phyloP scores from a whole-genome alignment of 1,284 basidiomycete species.

The Sphagnurus paluster region DNA sequence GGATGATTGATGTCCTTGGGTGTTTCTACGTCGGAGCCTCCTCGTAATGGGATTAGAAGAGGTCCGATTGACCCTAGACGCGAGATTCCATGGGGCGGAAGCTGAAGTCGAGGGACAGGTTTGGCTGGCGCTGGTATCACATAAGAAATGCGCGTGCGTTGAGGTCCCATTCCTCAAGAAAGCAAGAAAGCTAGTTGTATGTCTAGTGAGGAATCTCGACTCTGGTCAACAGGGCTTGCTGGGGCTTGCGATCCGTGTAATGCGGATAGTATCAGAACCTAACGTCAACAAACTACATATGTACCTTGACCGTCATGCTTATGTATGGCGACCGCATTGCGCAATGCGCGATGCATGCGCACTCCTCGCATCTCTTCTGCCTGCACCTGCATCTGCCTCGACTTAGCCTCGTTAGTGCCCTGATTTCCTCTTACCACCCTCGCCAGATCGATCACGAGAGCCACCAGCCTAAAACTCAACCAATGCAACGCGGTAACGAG shows the following conservation, averaged over 20 bases:
- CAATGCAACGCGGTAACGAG: too few species aligned
- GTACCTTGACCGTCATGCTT: too few species aligned
- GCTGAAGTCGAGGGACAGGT: slow-evolving; percentile 63
- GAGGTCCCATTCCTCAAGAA: slow-evolving; percentile 30
- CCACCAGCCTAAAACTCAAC: too few species aligned
- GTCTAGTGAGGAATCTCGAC: too few species aligned
- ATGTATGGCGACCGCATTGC: too few species aligned
- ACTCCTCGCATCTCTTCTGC: too few species aligned
- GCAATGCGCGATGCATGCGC: too few species aligned
- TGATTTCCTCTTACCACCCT: too few species aligned
- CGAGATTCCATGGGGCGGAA: slow-evolving; percentile 65
- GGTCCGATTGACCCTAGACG: slow-evolving; percentile 68
- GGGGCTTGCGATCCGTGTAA: slow-evolving; percentile 1
- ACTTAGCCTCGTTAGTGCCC: too few species aligned
- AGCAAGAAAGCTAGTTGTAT: not conserved
- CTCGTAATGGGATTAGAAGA: slow-evolving; percentile 50
- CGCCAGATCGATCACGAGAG: too few species aligned
- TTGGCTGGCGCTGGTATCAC: slow-evolving; percentile 75
- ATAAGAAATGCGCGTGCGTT: slow-evolving; percentile 76
- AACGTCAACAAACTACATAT: not conserved
- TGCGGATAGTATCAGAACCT: not conserved
- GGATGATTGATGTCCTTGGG: slow-evolving; percentile 50
- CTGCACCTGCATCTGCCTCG: too few species aligned
- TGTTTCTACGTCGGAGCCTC: slow-evolving; percentile 20
- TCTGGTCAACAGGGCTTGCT: too few species aligned